Evolutionary conservation across 345 rosid species (phyloP).

Genomic region (Litchi chinensis): DNA sequence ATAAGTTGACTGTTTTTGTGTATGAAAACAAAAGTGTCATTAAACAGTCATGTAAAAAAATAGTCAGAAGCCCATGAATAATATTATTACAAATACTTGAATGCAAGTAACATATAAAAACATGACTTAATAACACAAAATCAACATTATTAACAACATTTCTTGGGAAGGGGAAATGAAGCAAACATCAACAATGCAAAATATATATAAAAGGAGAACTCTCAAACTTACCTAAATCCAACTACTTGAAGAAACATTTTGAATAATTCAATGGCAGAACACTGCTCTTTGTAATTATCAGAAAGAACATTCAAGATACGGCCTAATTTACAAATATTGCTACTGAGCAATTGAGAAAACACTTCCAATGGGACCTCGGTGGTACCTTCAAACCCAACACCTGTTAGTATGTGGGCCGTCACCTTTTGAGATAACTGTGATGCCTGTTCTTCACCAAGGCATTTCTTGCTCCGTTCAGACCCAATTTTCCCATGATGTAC

Average conservation of each 20-base stretch:
- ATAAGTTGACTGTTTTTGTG: not conserved
- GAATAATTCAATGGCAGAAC: slow-evolving; percentile 78
- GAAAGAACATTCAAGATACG: slow-evolving; percentile 68
- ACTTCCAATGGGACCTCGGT: slow-evolving; percentile 81
- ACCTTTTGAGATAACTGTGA: slow-evolving; percentile 64
- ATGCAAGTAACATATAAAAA: not conserved
- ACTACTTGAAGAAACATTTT: slow-evolving; percentile 83
- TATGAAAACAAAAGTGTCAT: not conserved
- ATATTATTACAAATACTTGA: not conserved
- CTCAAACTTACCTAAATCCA: slow-evolving; percentile 57
- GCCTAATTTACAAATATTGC: slow-evolving; percentile 75
- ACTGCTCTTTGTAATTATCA: slow-evolving; percentile 82
- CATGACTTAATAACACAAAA: not conserved
- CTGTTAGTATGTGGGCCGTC: slow-evolving; percentile 56
- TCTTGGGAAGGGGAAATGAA: not conserved
- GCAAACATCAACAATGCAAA: not conserved
- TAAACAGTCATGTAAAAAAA: not conserved
- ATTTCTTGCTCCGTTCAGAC: slow-evolving; percentile 44
- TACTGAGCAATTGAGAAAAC: slow-evolving; percentile 68
- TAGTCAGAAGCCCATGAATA: not conserved
- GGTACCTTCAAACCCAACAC: slow-evolving; percentile 75
- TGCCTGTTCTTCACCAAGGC: slow-evolving; percentile 77
- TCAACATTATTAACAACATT: slow-evolving; percentile 5
- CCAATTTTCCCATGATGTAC: slow-evolving; percentile 56
- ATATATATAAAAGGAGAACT: slow-evolving; percentile 10